phyloP scores from a whole-genome alignment of 1,139 yeast genomes.

The Scheffersomyces segobiensis region DNA sequence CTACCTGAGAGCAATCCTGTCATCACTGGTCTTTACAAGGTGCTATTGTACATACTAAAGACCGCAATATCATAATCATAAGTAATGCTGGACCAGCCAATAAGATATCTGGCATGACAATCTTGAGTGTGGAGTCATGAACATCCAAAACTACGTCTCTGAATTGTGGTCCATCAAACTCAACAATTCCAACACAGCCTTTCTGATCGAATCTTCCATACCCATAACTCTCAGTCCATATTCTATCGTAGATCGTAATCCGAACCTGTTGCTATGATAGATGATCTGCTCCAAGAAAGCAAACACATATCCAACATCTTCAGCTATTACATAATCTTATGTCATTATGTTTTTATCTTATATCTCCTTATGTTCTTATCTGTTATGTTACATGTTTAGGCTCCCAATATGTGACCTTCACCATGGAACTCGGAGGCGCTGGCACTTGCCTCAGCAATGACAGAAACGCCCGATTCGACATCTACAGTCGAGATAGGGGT shows the following conservation, averaged over 20 bases:
- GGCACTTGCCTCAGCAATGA: not conserved
- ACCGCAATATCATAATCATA: not conserved
- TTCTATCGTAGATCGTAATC: not conserved
- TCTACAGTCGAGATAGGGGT: slow-evolving; percentile 32
- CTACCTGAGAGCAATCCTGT: not conserved
- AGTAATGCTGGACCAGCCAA: not conserved
- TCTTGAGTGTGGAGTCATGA: not conserved
- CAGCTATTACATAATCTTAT: not conserved
- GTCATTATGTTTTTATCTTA: not conserved
- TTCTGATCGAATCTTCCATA: not conserved
- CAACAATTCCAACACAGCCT: not conserved
- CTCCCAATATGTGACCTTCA: slow-evolving; percentile 36
- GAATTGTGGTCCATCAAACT: not conserved
- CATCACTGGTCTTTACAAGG: not conserved
- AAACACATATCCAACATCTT: not conserved
- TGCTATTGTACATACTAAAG: not conserved
- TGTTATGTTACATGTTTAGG: not conserved
- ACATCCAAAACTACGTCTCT: not conserved
- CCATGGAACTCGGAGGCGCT: slow-evolving; percentile 21
- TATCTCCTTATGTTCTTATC: not conserved
- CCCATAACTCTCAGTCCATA: not conserved
- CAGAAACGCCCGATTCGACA: slow-evolving; percentile 18
- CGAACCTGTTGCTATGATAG: not conserved
- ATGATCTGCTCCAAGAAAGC: not conserved
- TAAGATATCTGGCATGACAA: not conserved